Conservation (phyloP, 225 moss, liverwort and hornwort species). For the Physcomitrium patens region DNA sequence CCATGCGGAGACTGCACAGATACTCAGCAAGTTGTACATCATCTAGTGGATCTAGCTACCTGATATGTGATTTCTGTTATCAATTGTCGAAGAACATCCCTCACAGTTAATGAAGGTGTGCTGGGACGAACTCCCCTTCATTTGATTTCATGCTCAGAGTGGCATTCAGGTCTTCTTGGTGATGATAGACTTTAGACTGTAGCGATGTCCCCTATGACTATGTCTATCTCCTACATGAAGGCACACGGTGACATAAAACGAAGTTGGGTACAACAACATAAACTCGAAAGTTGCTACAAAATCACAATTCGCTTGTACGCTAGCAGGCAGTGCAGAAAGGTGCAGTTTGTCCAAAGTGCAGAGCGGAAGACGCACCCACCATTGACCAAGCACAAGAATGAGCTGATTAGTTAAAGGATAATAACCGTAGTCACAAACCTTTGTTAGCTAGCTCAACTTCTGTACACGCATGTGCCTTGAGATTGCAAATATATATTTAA, state of each 20-base stretch:
- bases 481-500: slow-evolving; percentile 49
- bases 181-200: background rate
- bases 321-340: slow-evolving; percentile 15
- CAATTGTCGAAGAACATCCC: background rate
- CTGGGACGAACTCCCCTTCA: background rate
- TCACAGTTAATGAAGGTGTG: slow-evolving; percentile 18
- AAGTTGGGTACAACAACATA: slow-evolving; percentile 22
- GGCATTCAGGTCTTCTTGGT: background rate
- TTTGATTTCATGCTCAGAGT: slow-evolving; percentile 4
- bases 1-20: background rate
- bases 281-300: slow-evolving; percentile 26
- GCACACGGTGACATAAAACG: slow-evolving; percentile 12
- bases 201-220: background rate
- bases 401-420: slow-evolving; percentile 76
- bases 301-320: slow-evolving; percentile 11
- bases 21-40: background rate
- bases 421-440: slow-evolving; percentile 60
- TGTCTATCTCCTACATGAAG: background rate
- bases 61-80: background rate
- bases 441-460: slow-evolving; percentile 52
- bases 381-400: slow-evolving; percentile 64
- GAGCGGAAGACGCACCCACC: background rate
- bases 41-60: slow-evolving; percentile 10
- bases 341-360: slow-evolving; percentile 16
- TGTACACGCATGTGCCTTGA: slow-evolving; percentile 73